phyloP scores from a whole-genome alignment of 176 grass and related monocot genomes.

The Triticum urartu region DNA sequence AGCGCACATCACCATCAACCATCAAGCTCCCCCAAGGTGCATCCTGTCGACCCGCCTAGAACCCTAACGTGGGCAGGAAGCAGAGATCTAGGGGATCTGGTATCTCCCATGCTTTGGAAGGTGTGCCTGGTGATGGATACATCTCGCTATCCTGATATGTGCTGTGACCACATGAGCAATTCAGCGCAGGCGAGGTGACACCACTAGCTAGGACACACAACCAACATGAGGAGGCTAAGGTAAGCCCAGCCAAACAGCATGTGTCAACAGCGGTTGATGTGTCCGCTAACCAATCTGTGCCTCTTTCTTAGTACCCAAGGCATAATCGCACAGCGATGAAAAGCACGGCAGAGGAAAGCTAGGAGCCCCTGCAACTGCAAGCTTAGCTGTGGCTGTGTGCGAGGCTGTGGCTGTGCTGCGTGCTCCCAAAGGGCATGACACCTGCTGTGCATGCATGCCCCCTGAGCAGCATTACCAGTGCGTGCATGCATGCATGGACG shows the following conservation, averaged over 20 bases:
- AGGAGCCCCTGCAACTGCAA: background rate
- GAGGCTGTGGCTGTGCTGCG: background rate
- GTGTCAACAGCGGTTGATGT: background rate
- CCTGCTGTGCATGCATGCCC: conserved; percentile 16
- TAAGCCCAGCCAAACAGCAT: background rate
- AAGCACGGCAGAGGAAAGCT: background rate
- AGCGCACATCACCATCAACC: background rate
- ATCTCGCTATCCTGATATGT: conserved; percentile 16
- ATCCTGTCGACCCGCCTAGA: background rate
- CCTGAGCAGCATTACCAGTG: background rate
- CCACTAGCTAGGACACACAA: conserved; percentile 29
- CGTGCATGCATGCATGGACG: background rate
- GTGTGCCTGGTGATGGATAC: background rate
- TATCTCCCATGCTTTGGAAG: background rate
- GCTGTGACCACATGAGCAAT: conserved; percentile 44
- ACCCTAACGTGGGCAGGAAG: background rate
- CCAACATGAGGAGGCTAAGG: background rate
- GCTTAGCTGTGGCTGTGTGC: background rate
- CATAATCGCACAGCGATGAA: conserved; percentile 1
- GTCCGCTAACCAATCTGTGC: conserved; percentile 14
- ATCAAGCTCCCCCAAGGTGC: background rate
- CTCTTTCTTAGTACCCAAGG: conserved; percentile 53
- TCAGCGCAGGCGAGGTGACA: conserved; percentile 29
- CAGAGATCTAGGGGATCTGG: background rate
- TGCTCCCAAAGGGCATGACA: conserved; percentile 30